These are phyloP conservation scores for Microbotryum violaceum DNA, from an alignment of 1,284 basidiomycete genomes.

Conservation along the genomic window DNA sequence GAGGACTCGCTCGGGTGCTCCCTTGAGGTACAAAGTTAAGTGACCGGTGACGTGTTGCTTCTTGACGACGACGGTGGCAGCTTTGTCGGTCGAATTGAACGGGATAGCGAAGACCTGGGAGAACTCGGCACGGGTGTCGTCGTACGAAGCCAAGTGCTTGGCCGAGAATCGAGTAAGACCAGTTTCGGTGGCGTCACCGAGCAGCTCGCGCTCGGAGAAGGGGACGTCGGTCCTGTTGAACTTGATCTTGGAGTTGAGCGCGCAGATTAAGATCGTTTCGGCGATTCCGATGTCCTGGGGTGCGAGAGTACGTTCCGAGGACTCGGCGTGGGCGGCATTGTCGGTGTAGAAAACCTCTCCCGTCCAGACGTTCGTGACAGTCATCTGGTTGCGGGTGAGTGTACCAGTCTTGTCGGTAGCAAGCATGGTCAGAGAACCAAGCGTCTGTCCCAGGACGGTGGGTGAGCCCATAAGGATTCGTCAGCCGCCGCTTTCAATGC, in stretches of 20 bases:
- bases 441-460: constrained; percentile 41
- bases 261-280: constrained; percentile 59
- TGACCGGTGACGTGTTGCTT: background rate
- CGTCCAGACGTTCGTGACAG: constrained; percentile 42
- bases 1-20: no score
- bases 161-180: constrained; percentile 60
- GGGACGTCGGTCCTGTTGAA: constrained; percentile 58
- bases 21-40: constrained; percentile 10
- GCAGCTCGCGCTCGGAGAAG: constrained; percentile 55
- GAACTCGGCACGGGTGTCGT: constrained; percentile 49
- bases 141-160: constrained; percentile 50
- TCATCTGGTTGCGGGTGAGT: constrained; percentile 65
- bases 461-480: no score
- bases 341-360: constrained; percentile 47
- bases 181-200: constrained; percentile 63
- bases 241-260: constrained; percentile 45
- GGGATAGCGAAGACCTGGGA: constrained; percentile 60
- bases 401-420: constrained; percentile 71
- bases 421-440: constrained; percentile 54
- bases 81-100: constrained; percentile 64
- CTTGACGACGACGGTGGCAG: constrained; percentile 59
- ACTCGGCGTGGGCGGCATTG: constrained; percentile 49
- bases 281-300: constrained; percentile 51
- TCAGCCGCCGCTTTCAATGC: no score
- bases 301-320: constrained; percentile 49